phyloP scores from a whole-genome alignment of 1,284 basidiomycete species.

The Entoloma clypeatum region DNA sequence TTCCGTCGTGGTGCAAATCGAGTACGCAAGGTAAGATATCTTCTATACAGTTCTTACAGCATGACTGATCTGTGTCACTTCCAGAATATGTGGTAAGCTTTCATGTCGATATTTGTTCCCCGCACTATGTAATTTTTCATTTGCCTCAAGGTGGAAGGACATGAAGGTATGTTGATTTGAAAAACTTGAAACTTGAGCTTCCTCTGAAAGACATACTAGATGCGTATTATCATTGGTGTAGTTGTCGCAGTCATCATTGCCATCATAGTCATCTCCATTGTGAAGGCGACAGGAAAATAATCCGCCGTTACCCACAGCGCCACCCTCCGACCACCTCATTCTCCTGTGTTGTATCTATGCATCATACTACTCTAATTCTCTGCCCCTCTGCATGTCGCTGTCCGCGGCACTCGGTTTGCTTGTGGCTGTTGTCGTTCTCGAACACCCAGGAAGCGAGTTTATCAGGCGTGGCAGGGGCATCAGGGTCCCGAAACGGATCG shows the following conservation, averaged over 20 bases:
- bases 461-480: no score
- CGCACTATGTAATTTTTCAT: conserved; percentile 16
- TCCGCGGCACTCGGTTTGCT: no score
- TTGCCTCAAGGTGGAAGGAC: conserved; percentile 84
- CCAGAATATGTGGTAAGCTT: conserved; percentile 80
- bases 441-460: no score
- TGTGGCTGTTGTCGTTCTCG: no score
- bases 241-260: conserved; percentile 86
- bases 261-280: conserved; percentile 91
- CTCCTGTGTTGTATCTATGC: conserved; percentile 23
- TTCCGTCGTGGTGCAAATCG: conserved; percentile 97
- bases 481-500: no score
- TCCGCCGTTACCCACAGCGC: conserved; percentile 2
- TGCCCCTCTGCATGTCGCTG: no score
- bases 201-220: conserved; percentile 42
- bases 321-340: conserved; percentile 6
- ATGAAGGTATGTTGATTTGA: conserved; percentile 69
- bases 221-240: conserved; percentile 87
- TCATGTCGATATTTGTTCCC: conserved; percentile 11
- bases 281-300: conserved; percentile 66
- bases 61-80: conserved; percentile 12
- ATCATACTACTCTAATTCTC: conserved; percentile 25
- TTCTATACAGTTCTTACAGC: conserved; percentile 10
- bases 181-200: conserved; percentile 4
- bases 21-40: conserved; percentile 87